Percentiles rank a stretch among this genome's conserved stretches.
phyloP scores from a whole-genome alignment of 345 rosid genomes.

The Kandelia obovata region DNA sequence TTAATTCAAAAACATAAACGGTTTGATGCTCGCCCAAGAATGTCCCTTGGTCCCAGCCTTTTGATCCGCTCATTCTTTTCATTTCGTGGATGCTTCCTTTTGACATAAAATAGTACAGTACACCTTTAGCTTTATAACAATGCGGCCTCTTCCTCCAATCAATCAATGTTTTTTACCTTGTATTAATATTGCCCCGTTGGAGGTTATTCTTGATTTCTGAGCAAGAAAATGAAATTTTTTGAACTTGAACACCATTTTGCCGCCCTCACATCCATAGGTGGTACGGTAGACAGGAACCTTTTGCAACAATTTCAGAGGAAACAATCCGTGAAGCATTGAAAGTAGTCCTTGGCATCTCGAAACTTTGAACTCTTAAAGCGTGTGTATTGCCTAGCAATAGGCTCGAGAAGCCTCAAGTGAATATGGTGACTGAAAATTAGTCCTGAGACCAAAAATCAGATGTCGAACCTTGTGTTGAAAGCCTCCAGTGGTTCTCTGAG shows the following conservation, averaged over 20 bases:
- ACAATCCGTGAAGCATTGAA: slow-evolving; percentile 62
- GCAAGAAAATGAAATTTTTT: neutral
- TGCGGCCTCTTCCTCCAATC: too few species aligned
- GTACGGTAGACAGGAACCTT: slow-evolving; percentile 55
- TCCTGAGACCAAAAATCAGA: slow-evolving; percentile 42
- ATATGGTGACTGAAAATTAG: slow-evolving; percentile 46
- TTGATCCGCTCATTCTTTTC: too few species aligned
- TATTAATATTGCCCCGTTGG: too few species aligned
- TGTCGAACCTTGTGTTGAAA: slow-evolving; percentile 55
- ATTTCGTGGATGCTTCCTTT: too few species aligned
- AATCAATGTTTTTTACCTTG: too few species aligned
- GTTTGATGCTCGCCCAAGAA: too few species aligned
- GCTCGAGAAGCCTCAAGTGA: slow-evolving; percentile 45
- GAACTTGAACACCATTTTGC: neutral
- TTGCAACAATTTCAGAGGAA: slow-evolving; percentile 59
- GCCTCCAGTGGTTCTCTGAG: slow-evolving; percentile 42
- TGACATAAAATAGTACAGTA: too few species aligned
- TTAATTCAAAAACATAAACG: too few species aligned
- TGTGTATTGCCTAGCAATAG: slow-evolving; percentile 30
- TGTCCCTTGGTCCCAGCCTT: too few species aligned
- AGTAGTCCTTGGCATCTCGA: slow-evolving; percentile 53
- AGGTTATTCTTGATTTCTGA: too few species aligned
- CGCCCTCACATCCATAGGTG: neutral
- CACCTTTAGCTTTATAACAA: too few species aligned
- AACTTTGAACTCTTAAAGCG: neutral